A percentile compares a stretch with the other conserved stretches of the same genome.
These are phyloP conservation scores for Earliella scabrosa DNA, from an alignment of 1,284 basidiomycete genomes.

Conservation along the genomic window DNA sequence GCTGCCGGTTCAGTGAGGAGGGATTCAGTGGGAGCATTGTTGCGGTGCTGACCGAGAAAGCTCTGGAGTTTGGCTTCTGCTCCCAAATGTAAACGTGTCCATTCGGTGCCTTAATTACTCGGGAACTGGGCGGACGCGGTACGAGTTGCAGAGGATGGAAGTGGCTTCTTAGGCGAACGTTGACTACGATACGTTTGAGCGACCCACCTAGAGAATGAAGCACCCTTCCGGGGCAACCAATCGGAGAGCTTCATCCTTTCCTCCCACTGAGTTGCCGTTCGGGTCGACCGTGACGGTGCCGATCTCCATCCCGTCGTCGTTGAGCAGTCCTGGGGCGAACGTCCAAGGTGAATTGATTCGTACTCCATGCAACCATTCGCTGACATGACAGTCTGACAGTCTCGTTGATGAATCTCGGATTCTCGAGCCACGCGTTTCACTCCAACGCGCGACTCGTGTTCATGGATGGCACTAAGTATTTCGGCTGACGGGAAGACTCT, in stretches of 20 bases:
- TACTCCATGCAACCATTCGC: background rate
- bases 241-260: background rate
- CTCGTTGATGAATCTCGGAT: conserved; percentile 50
- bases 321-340: conserved; percentile 18
- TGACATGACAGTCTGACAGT: conserved; percentile 29
- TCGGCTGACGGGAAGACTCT: conserved; percentile 41
- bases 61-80: background rate
- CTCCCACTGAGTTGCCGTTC: background rate
- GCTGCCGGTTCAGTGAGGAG: background rate
- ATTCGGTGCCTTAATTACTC: background rate
- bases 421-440: conserved; percentile 51
- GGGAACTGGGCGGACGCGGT: background rate
- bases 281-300: background rate
- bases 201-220: background rate
- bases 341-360: conserved; percentile 37
- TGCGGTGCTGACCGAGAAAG: background rate
- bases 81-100: background rate
- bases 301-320: background rate
- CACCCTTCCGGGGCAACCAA: background rate
- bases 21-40: background rate
- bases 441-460: conserved; percentile 50
- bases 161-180: no score
- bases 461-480: conserved; percentile 43
- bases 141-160: no score
- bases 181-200: background rate